Conservation (phyloP, 139 green algal genomes). For the Chlorella vulgaris region DNA sequence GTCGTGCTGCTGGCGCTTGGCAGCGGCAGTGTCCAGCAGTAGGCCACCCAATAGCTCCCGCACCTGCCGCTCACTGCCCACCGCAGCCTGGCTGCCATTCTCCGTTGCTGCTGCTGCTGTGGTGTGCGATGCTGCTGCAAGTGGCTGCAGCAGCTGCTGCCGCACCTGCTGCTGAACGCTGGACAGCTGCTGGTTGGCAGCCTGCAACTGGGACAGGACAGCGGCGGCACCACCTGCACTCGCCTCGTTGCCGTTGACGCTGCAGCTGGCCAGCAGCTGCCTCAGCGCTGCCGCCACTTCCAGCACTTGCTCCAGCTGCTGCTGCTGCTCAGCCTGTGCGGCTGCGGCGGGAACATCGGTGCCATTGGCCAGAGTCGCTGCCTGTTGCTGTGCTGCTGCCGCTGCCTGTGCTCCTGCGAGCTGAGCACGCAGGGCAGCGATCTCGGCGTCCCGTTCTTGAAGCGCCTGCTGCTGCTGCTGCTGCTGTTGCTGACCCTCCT, state of each 20-base stretch:
- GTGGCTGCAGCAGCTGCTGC: conserved; percentile 12
- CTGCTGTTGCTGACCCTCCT: neutral
- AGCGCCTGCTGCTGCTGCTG: neutral
- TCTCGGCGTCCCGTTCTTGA: neutral
- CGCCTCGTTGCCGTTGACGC: conserved; percentile 16
- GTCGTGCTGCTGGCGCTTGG: conserved; percentile 26
- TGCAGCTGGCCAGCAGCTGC: neutral
- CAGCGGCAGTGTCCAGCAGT: neutral
- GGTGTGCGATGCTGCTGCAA: no score
- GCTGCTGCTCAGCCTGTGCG: neutral
- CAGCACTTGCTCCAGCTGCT: conserved; percentile 12
- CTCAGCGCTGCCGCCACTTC: conserved; percentile 1
- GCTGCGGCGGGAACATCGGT: neutral
- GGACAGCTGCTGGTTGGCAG: conserved; percentile 21
- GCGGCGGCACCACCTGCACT: neutral
- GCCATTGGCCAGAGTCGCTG: neutral
- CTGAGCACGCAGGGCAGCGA: neutral
- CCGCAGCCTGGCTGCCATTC: neutral
- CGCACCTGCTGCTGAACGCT: conserved; percentile 2
- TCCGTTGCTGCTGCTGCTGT: no score
- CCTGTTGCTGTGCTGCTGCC: neutral
- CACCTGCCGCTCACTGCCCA: neutral
- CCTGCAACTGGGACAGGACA: neutral
- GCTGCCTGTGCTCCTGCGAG: conserved; percentile 8
- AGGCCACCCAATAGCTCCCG: neutral